Evolutionary conservation across 2,329 filamentous ascomycete species (phyloP).

Genomic region (Nemania abortiva): DNA sequence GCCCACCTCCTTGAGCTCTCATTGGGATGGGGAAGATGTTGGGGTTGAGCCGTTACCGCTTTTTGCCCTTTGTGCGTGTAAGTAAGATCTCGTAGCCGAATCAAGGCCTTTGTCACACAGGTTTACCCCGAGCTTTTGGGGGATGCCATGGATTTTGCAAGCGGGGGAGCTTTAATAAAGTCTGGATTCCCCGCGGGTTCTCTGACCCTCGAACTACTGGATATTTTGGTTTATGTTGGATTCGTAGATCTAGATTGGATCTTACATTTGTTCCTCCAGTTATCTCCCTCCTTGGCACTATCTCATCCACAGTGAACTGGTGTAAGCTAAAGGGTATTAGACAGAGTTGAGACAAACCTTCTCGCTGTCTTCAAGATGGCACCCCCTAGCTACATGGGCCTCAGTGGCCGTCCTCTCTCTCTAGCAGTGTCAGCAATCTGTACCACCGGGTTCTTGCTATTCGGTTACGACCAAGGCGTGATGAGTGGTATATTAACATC

Average conservation of each 20-base stretch:
- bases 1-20: slow-evolving; percentile 14
- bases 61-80: slow-evolving; percentile 19
- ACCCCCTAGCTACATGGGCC: slow-evolving; percentile 67
- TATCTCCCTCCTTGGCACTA: background rate
- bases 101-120: slow-evolving; percentile 21
- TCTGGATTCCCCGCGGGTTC: slow-evolving; percentile 22
- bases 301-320: slow-evolving; percentile 8
- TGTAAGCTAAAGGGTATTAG: background rate
- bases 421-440: slow-evolving; percentile 71
- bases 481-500: slow-evolving; percentile 68
- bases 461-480: slow-evolving; percentile 54
- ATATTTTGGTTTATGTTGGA: slow-evolving; percentile 15
- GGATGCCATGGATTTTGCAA: slow-evolving; percentile 7
- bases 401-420: slow-evolving; percentile 68
- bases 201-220: background rate
- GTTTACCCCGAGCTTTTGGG: slow-evolving; percentile 20
- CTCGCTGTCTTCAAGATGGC: slow-evolving; percentile 56
- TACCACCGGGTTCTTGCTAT: slow-evolving; percentile 72
- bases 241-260: slow-evolving; percentile 24
- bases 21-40: slow-evolving; percentile 10
- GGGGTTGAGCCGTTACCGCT: slow-evolving; percentile 27
- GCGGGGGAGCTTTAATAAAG: slow-evolving; percentile 25
- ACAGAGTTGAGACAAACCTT: slow-evolving; percentile 25
- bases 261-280: background rate
- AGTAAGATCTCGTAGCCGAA: slow-evolving; percentile 23